Percentiles rank a stretch among this genome's conserved stretches.
These are phyloP conservation scores for Curvularia lunata DNA, from an alignment of 2,329 filamentous ascomycete genomes.

Conservation along the genomic window DNA sequence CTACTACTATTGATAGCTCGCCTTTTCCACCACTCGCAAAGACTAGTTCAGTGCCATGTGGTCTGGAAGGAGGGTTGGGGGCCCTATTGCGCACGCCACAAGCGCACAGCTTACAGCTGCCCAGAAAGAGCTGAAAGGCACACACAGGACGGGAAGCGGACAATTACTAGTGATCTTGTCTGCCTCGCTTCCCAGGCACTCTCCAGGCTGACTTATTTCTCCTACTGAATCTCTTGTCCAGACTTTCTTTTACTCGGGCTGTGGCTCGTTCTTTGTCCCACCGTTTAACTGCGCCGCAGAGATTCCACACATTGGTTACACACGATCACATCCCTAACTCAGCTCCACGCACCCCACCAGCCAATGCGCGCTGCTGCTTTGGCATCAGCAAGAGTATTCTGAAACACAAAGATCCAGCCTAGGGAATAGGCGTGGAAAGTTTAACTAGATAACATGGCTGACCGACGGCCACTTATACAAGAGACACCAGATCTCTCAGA, in stretches of 20 bases:
- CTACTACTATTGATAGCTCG: background rate
- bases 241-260: background rate
- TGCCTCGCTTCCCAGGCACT: constrained; percentile 10
- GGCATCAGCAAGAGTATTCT: constrained; percentile 17
- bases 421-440: constrained; percentile 7
- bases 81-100: constrained; percentile 13
- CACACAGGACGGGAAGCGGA: constrained; percentile 7
- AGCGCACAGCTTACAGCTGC: constrained; percentile 16
- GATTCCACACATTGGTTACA: constrained; percentile 4
- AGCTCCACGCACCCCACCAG: constrained; percentile 8
- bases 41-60: constrained; percentile 4
- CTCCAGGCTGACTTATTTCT: background rate
- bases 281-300: constrained; percentile 3
- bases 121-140: constrained; percentile 17
- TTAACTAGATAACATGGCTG: constrained; percentile 33
- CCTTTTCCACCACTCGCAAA: background rate
- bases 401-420: constrained; percentile 22
- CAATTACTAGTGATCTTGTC: background rate
- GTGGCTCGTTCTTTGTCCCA: background rate
- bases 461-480: constrained; percentile 39
- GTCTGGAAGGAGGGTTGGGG: constrained; percentile 14
- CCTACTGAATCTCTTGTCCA: background rate
- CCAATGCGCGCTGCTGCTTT: constrained; percentile 4
- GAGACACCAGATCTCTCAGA: constrained; percentile 38
- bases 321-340: constrained; percentile 2